Percentiles rank a stretch among this genome's conserved stretches.
These are phyloP conservation scores for Aureobasidium sp. DNA, from an alignment of 2,329 filamentous ascomycete species.

Conservation along the genomic window DNA sequence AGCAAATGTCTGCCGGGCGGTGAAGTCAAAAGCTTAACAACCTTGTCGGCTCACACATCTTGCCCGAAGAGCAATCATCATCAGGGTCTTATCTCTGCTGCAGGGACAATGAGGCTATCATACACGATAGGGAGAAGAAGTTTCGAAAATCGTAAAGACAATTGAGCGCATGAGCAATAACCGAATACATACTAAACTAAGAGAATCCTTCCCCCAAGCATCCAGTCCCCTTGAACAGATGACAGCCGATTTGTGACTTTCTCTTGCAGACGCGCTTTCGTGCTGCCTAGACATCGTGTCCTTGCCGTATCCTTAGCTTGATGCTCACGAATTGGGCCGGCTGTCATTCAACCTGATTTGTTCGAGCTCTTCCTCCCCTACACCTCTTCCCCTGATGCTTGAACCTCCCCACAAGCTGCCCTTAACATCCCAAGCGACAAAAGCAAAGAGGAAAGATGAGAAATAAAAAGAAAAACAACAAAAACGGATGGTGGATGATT, in stretches of 20 bases:
- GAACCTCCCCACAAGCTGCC: constrained; percentile 20
- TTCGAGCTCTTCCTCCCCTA: constrained; percentile 2
- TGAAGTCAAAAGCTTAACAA: too few relatives aligned
- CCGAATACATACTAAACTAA: constrained; percentile 1
- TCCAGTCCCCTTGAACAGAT: constrained; percentile 4
- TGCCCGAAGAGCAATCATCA: too few relatives aligned
- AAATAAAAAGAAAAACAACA: constrained; percentile 1
- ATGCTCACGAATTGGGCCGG: neutral
- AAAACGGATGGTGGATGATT: constrained; percentile 9
- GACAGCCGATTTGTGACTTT: neutral
- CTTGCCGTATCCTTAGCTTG: neutral
- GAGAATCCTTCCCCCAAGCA: constrained; percentile 1
- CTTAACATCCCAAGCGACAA: constrained; percentile 14
- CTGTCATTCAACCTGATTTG: constrained; percentile 11
- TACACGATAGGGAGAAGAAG: too few relatives aligned
- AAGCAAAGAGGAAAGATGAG: constrained; percentile 12
- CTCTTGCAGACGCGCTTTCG: neutral
- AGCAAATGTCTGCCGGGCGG: constrained; percentile 9
- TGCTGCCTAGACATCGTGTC: neutral
- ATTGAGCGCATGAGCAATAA: neutral
- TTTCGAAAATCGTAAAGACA: too few relatives aligned
- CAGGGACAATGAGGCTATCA: too few relatives aligned
- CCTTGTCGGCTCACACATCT: too few relatives aligned
- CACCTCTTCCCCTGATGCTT: constrained; percentile 12
- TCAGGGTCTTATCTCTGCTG: too few relatives aligned